A percentile compares a stretch with the other conserved stretches of the same genome.
Evolutionary conservation across 352 stramenopile species (phyloP).

Genomic region (Phytopythium sindhum): DNA sequence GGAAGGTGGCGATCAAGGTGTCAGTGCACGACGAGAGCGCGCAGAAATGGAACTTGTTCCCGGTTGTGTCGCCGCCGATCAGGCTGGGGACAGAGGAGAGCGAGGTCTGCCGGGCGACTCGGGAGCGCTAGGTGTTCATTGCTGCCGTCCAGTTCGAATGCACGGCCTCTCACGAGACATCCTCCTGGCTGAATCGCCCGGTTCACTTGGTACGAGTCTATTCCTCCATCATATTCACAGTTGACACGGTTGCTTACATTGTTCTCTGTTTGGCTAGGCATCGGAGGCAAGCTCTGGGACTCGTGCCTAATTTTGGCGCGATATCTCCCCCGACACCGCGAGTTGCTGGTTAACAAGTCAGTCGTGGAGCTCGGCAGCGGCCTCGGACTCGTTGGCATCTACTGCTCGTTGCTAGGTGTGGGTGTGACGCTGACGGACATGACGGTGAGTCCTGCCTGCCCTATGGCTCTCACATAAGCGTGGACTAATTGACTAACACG

Average conservation of each 20-base stretch:
- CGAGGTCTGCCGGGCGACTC: constrained; percentile 15
- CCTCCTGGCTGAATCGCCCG: constrained; percentile 69
- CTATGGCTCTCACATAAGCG: background rate
- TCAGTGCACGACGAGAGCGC: constrained; percentile 28
- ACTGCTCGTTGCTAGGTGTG: constrained; percentile 59
- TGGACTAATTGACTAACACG: constrained; percentile 10
- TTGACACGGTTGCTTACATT: constrained; percentile 10
- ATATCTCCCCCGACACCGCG: constrained; percentile 41
- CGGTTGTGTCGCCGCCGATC: constrained; percentile 67
- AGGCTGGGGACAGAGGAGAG: constrained; percentile 14
- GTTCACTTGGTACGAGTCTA: constrained; percentile 42
- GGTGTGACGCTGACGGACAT: constrained; percentile 73
- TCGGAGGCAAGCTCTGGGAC: constrained; percentile 84
- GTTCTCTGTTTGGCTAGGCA: constrained; percentile 27
- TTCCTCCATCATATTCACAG: background rate
- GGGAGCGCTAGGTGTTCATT: constrained; percentile 59
- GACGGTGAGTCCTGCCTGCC: constrained; percentile 25
- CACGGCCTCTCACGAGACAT: constrained; percentile 47
- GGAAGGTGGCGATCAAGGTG: constrained; percentile 36
- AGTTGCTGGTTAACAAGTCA: constrained; percentile 36
- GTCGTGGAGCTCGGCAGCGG: constrained; percentile 76
- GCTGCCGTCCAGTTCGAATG: constrained; percentile 60
- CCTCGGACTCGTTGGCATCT: constrained; percentile 72
- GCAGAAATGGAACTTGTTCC: constrained; percentile 50
- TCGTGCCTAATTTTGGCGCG: constrained; percentile 71